Evolutionary conservation across 495 filamentous ascomycete genomes (phyloP), one percentile per base, ranked within the genome.

Genomic region (Xylaria scruposa): DNA sequence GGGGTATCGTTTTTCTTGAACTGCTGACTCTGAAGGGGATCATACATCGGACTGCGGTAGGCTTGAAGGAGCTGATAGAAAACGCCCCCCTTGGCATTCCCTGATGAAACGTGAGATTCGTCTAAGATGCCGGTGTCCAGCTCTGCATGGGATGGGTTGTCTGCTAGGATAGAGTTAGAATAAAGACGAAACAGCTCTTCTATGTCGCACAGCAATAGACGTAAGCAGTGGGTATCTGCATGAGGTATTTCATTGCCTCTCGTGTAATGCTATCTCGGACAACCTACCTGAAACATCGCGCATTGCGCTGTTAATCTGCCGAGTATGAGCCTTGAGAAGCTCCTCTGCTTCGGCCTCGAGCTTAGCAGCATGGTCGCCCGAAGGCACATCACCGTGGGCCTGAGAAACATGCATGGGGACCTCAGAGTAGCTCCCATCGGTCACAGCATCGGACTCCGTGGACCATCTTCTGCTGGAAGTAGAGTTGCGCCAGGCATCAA

Each of bases 21-120:
- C 49, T 36, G 21, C 24, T 49, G 60, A 29, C 24, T 26, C 53
- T 66, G 61, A 36, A 26, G 5, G 12, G 26, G 12, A 10, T 67
- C 70, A 38, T 19, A 66, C 26, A 33, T 49, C 4, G 61, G 70
- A 12, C 38, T 47, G 31, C 49, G 70, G 26, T 72, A 59, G 17
- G 61, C 63, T 26, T 72, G 70, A 26, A 67, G 70, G 40, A 66
- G 61, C 29, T 72, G 70, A 62, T 72, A 72, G 62, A 70, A 70
- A 6, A 72, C 38, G 21, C 70, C 62, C 36, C 70, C 70, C 67
- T n/a, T 42, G 0, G 49, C 21, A 17, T 66, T 58, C 10, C 49
- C 63, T 0, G 70, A 72, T n/a, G 63, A 58, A 38, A 56, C 61
- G n/a, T 71, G 40, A 7, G n/a, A n/a, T 44, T 47, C 59, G 21